Conservation (phyloP, 768 basidiomycete genomes). For the Tricholoma terreum region DNA sequence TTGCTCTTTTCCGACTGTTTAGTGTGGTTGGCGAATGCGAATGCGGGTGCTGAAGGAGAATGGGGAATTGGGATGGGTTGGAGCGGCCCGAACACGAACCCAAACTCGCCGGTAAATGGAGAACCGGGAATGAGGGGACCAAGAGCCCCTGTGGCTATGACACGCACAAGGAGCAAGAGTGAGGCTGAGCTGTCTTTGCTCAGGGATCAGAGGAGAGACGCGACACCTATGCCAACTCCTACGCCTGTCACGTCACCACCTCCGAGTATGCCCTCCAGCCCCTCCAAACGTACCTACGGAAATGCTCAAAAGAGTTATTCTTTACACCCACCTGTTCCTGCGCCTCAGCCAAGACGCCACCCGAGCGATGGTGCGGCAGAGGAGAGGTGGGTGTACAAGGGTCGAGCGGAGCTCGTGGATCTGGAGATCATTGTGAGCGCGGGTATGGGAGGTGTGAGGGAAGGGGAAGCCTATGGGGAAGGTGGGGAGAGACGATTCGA, state of each 20-base stretch:
- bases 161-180: slow-evolving; percentile 54
- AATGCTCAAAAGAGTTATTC: slow-evolving; percentile 20
- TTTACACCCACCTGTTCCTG: slow-evolving; percentile 28
- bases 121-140: background rate
- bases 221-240: background rate
- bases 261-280: slow-evolving; percentile 17
- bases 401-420: slow-evolving; percentile 67
- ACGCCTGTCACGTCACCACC: slow-evolving; percentile 9
- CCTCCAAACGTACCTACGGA: slow-evolving; percentile 8
- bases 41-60: slow-evolving; percentile 31
- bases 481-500: slow-evolving; percentile 64
- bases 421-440: slow-evolving; percentile 65
- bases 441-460: slow-evolving; percentile 16
- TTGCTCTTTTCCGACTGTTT: slow-evolving; percentile 82
- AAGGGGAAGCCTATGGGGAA: slow-evolving; percentile 23
- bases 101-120: slow-evolving; percentile 11
- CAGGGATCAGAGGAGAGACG: background rate
- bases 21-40: slow-evolving; percentile 66
- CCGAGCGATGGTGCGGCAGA: slow-evolving; percentile 41
- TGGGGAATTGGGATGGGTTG: slow-evolving; percentile 28
- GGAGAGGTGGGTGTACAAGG: slow-evolving; percentile 74
- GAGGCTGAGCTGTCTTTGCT: slow-evolving; percentile 49
- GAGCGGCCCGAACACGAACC: slow-evolving; percentile 17
- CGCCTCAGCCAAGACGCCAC: slow-evolving; percentile 22
- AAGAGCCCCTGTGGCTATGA: slow-evolving; percentile 27